Percentiles rank a stretch among this genome's conserved stretches.
phyloP scores from a whole-genome alignment of 2,329 filamentous ascomycete genomes.

The Lachnum nothofagi region DNA sequence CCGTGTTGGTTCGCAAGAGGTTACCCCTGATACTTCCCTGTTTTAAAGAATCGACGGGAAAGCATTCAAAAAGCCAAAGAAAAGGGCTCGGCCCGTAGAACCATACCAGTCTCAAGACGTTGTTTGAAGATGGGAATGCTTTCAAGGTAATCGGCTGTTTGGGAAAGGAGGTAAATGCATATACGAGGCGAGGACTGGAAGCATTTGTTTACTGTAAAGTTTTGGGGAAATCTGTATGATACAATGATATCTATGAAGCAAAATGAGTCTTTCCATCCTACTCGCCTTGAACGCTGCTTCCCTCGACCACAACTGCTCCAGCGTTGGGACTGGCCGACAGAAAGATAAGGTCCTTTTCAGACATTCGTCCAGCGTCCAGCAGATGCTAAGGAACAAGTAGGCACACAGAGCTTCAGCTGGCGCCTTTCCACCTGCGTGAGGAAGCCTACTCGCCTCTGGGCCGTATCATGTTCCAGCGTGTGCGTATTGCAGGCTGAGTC shows the following conservation, averaged over 20 bases:
- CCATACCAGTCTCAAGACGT: conserved; percentile 34
- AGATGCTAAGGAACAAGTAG: neutral
- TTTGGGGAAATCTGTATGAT: conserved; percentile 18
- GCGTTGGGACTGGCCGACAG: neutral
- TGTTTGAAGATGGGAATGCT: conserved; percentile 29
- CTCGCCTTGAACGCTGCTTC: neutral
- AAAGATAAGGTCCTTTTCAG: neutral
- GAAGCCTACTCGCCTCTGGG: too few relatives aligned
- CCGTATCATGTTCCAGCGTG: too few relatives aligned
- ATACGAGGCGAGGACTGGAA: neutral
- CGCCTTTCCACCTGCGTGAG: too few relatives aligned
- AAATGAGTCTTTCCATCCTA: too few relatives aligned
- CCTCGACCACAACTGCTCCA: neutral
- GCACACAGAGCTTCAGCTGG: too few relatives aligned
- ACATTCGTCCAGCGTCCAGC: neutral
- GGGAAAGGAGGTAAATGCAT: conserved; percentile 2
- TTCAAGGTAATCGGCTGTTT: neutral
- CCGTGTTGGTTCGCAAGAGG: conserved; percentile 2
- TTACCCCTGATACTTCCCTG: conserved; percentile 5
- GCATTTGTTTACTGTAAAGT: conserved; percentile 12
- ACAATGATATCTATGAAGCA: too few relatives aligned
- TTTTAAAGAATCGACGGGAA: conserved; percentile 1
- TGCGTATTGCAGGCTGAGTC: too few relatives aligned
- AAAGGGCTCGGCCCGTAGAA: neutral
- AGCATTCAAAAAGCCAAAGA: conserved; percentile 6